Base-by-base conservation (phyloP, 2,329 filamentous ascomycete genomes). In the Trichoderma semiorbis region DNA sequence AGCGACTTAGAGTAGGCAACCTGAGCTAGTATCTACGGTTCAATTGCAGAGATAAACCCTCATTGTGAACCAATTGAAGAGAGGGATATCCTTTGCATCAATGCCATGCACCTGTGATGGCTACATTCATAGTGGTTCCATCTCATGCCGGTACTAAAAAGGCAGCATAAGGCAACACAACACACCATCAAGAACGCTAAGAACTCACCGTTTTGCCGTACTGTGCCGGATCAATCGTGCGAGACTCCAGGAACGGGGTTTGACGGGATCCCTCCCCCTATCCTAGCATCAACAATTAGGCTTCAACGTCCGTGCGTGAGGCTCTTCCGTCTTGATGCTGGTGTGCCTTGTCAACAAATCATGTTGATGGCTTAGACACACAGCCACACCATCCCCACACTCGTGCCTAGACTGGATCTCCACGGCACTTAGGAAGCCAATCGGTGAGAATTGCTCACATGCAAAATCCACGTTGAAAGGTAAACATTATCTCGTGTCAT, bases 361-460 rank as follows among this genome's bases (percentile, higher is more conserved):
- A 50, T 18, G 28, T 60, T 7, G 30, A 60, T 21, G 55, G 36
- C 53, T 60, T 60, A 43, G 66, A 61, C 53, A 69, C 65, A 69
- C 66, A 69, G 55, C 66, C 66, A 61, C 66, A 21, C 66, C 55
- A 69, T 32, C 66, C 34, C 66, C 66, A 69, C 66, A 47, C 6
- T 26, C 43, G 14, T 47, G 36, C n/a, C 24, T 21, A 26, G 64
- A 28, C 36, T 47, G 24, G 34, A 47, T 12, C 60, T 63, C 21
- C 24, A 34, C 32, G 21, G 11, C 58, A 62, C 10, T 50, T 50
- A 8, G 16, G 39, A 47, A 18, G n/a, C 62, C 62, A 53, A 32
- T 65, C 26, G 43, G 1, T 11, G 18, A 12, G 7, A 26, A 12
- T 7, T 24, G 3, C 21, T 36, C 63, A 65, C 47, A 36, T 53